phyloP scores from a whole-genome alignment of 2,329 filamentous ascomycete genomes.

The Hypoxylon sp. region DNA sequence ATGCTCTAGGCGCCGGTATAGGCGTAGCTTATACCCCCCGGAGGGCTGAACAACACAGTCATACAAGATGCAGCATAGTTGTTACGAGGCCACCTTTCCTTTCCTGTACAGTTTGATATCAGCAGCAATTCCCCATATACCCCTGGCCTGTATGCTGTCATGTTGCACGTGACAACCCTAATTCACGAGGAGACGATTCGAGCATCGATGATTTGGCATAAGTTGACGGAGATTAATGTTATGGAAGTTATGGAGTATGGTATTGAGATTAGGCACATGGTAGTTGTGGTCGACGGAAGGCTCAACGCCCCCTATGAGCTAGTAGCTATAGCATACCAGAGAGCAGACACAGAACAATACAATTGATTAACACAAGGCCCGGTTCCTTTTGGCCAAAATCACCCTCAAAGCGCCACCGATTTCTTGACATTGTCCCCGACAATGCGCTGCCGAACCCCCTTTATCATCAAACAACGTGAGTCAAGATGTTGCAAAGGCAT shows the following conservation, averaged over 20 bases:
- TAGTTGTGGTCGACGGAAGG: conserved; percentile 5
- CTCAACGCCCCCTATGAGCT: conserved; percentile 3
- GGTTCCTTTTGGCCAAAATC: conserved; percentile 1
- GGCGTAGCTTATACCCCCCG: conserved; percentile 8
- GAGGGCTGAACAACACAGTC: conserved; percentile 6
- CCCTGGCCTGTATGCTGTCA: conserved; percentile 26
- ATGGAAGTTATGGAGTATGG: conserved; percentile 23
- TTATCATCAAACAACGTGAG: not conserved
- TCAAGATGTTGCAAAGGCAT: conserved; percentile 2
- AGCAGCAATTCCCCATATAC: conserved; percentile 24
- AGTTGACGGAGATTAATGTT: conserved; percentile 30
- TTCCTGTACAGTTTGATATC: conserved; percentile 36
- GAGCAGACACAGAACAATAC: conserved; percentile 33
- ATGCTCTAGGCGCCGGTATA: conserved; percentile 52
- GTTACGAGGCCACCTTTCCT: conserved; percentile 28
- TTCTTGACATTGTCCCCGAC: no score
- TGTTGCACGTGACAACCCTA: conserved; percentile 38
- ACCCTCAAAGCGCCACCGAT: not conserved
- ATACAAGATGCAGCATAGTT: conserved; percentile 7
- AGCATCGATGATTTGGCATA: conserved; percentile 38
- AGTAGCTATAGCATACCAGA: conserved; percentile 23
- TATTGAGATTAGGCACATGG: conserved; percentile 12
- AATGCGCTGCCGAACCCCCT: no score
- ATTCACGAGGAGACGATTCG: conserved; percentile 43
- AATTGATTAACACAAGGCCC: conserved; percentile 19